Evolutionary conservation across 257 asterid species (phyloP), one percentile per base, ranked within the genome.

Genomic region (Ilex aquifolium): DNA sequence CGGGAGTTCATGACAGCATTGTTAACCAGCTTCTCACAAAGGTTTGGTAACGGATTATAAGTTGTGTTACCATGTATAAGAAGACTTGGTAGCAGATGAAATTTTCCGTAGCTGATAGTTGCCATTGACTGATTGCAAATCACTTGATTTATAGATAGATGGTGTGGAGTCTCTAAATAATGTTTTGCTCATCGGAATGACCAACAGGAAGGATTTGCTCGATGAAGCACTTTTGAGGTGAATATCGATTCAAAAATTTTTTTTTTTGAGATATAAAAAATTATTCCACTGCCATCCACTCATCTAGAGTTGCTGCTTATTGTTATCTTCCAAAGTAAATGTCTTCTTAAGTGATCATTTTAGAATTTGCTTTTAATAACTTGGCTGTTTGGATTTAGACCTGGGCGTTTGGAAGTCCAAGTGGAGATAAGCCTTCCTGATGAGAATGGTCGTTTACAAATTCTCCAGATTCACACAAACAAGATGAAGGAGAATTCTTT

Each of bases 401-500:
- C 97, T 71, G 97, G 99, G 52, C 97, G 99, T 65, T 80, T 93
- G 69, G 99, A 93, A 79, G 97, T 93, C 75, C 97, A 84, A 87
- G 96, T 93, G 72, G 99, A 93, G 87, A 93, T 93, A 74, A 90
- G 92, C 80, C 97, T 93, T 79, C 99, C 99, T 55, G 97, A 93
- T 76, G 99, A 93, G 81, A 87, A 83, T 79, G 99, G 99, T 32
- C 97, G 99, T 61, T 57, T 93, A 57, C 99, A 93, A 80, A 93
- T 92, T 71, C 97, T 93, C 67, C 96, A 92, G 76, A 92, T 92
- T 69, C 99, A 92, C 79, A 92, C 99, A 55, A 87, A 74, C 85
- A 87, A 89, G 89, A 89, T 92, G 97, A 92, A 82, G 74, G 97
- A 92, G 74, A 83, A 83, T 79, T 92, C 99, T 70, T 92, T 87